Evolutionary conservation across 1,284 basidiomycete genomes (phyloP).

Genomic region (Boletellus dicymbophilus): DNA sequence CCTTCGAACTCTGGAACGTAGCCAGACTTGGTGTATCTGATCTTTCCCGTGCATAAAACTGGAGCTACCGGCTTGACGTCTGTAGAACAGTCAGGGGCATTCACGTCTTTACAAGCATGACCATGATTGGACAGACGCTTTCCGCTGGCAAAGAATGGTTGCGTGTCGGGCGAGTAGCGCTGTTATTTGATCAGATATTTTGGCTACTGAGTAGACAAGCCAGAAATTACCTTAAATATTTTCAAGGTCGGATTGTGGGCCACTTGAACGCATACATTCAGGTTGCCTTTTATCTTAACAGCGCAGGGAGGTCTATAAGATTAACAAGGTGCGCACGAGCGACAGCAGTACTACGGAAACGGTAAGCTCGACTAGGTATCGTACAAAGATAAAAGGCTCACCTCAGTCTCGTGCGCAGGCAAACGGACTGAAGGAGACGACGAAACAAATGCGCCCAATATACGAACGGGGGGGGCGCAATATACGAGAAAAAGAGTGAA

Average conservation of each 20-base stretch:
- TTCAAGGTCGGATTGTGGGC: constrained; percentile 25
- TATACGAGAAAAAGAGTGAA: too few species aligned
- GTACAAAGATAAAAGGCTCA: too few species aligned
- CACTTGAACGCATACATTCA: too few species aligned
- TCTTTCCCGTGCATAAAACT: constrained; percentile 58
- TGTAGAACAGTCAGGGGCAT: constrained; percentile 32
- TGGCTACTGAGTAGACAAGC: not conserved
- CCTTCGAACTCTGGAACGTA: constrained; percentile 65
- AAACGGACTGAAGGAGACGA: too few species aligned
- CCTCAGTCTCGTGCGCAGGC: not conserved
- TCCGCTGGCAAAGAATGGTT: constrained; percentile 58
- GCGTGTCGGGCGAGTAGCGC: constrained; percentile 48
- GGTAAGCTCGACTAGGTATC: too few species aligned
- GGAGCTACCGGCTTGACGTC: constrained; percentile 48
- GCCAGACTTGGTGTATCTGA: constrained; percentile 61
- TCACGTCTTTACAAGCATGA: constrained; percentile 17
- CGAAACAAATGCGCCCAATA: too few species aligned
- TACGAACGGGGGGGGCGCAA: too few species aligned
- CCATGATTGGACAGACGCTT: constrained; percentile 24
- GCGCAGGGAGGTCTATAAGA: too few species aligned
- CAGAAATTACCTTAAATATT: constrained; percentile 26
- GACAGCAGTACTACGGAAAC: constrained; percentile 1
- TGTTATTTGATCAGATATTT: constrained; percentile 4
- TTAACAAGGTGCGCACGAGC: too few species aligned
- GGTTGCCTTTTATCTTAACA: too few species aligned